Percentiles rank a stretch among this genome's conserved stretches.
phyloP scores from a whole-genome alignment of 768 basidiomycete species.

The Tulasnella sp. region DNA sequence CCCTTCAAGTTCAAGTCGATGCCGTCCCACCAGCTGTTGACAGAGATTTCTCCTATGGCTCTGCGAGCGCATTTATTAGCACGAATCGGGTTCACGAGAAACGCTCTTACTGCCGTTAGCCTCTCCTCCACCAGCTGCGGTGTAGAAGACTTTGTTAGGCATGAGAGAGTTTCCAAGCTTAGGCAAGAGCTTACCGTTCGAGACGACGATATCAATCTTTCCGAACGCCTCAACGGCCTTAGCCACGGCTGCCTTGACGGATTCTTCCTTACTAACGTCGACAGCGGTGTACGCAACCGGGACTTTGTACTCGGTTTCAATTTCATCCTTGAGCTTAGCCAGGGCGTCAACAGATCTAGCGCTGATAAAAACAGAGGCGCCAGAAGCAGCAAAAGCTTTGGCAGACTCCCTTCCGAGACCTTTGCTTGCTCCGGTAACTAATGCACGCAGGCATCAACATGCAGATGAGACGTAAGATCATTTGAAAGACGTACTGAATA shows the following conservation, averaged over 20 bases:
- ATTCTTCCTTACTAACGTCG: conserved; percentile 16
- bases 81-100: background rate
- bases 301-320: conserved; percentile 13
- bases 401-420: conserved; percentile 19
- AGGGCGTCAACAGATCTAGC: conserved; percentile 11
- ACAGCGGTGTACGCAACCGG: conserved; percentile 8
- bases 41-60: background rate
- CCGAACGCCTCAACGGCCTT: conserved; percentile 17
- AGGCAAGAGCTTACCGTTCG: conserved; percentile 16
- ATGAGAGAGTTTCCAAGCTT: background rate
- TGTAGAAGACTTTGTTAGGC: background rate
- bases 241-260: conserved; percentile 17
- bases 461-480: background rate
- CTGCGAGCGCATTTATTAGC: background rate
- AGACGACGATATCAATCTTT: conserved; percentile 20
- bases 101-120: background rate
- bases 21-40: conserved; percentile 5
- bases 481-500: background rate
- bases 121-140: background rate
- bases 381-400: conserved; percentile 11
- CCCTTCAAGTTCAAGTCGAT: conserved; percentile 12
- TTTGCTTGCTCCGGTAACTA: conserved; percentile 20
- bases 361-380: conserved; percentile 18
- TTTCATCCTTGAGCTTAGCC: conserved; percentile 8
- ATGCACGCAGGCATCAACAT: background rate